Evolutionary conservation across 495 filamentous ascomycete species (phyloP), one percentile per base, ranked within the genome.

Genomic region (Mycothermus thermophilus): DNA sequence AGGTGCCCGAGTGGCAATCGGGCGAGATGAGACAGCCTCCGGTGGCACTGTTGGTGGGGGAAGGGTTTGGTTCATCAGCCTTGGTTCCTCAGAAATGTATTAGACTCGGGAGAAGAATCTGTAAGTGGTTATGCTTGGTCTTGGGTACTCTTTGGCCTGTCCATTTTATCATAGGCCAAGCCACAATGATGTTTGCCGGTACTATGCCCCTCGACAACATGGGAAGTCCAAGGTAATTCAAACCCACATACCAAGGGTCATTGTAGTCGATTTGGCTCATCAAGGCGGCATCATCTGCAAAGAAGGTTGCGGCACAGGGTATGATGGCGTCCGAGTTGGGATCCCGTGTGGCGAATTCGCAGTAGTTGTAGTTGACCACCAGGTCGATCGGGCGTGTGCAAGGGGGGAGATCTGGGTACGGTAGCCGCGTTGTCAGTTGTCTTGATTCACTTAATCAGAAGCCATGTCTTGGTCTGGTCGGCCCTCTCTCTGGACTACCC

Each of bases 1-100:
- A 67, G 17, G 44, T 49, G 5, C 61, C 60, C 4, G 58, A 57
- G 14, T 42, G 46, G 41, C 63, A 67, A 29, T 62, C 45, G n/a
- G 54, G 55, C 3, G 51, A 54, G 11, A 52, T 30, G 14, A 61
- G 51, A 48, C 64, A 67, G 21, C 52, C 55, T 0, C 60, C 60
- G 3, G 59, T 40, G 11, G 55, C 55, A 30, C 3, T 9, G 27
- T 29, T 20, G 3, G 10, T 3, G 33, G 1, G n/a, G 12, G 8
- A 5, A 8, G 15, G 16, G 8, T 18, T 8, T 6, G 9, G 24
- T 19, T 21, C n/a, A n/a, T 32, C 23, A n/a, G 5, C 19, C 13
- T 29, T 29, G 4, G 5, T 29, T 14, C n/a, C 13, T 15, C 1
- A 23, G 24, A 25, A 18, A 7, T 17, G 21, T 12, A 23, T 22